Conservation (phyloP, 345 rosid genomes). For the Eucalyptus grandis region DNA sequence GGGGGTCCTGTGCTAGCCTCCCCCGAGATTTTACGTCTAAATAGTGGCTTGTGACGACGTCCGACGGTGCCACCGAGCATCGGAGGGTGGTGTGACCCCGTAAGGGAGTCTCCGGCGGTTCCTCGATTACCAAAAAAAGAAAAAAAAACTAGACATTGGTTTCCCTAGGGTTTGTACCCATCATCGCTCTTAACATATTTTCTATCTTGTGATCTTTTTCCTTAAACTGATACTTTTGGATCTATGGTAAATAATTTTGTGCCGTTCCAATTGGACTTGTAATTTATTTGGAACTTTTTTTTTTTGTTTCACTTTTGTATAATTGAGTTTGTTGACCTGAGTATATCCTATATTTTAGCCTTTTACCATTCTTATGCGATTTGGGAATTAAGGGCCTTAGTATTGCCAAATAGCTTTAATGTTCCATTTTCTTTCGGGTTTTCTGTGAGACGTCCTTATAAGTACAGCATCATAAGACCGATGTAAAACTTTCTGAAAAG, state of each 20-base stretch:
- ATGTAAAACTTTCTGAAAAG: background rate
- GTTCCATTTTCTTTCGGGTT: background rate
- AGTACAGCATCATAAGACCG: background rate
- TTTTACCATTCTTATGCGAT: background rate
- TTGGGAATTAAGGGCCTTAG: background rate
- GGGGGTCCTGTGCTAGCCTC: accelerated
- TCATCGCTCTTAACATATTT: background rate
- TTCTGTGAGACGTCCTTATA: background rate
- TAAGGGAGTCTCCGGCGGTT: accelerated
- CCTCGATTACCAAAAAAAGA: background rate
- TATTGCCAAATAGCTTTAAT: background rate
- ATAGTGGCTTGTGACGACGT: accelerated
- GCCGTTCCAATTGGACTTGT: background rate
- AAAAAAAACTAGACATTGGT: background rate
- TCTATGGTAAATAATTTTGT: background rate
- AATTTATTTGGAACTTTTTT: background rate
- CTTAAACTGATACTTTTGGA: background rate
- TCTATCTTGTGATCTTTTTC: background rate
- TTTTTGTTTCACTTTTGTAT: background rate
- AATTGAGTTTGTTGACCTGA: background rate
- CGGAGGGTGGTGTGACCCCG: accelerated
- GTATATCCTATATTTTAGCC: background rate
- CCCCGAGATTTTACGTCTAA: too few relatives aligned
- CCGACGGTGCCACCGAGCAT: accelerated
- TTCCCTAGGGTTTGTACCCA: background rate